phyloP scores from a whole-genome alignment of 345 rosid genomes.

The Eucalyptus pumila region DNA sequence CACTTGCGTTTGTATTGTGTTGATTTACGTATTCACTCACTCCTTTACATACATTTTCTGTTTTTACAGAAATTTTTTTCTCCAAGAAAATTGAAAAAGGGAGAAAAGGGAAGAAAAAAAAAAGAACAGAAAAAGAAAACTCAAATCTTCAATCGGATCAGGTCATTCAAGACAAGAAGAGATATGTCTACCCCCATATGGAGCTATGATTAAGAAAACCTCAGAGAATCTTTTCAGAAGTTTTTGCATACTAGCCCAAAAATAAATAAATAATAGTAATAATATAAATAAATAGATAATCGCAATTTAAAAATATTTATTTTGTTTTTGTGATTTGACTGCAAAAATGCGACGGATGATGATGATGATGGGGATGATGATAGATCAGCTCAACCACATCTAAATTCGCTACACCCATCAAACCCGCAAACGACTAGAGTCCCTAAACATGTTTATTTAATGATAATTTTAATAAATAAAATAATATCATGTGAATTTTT shows the following conservation, averaged over 20 bases:
- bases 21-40: not conserved
- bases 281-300: not conserved
- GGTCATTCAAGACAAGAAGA: not conserved
- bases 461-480: not conserved
- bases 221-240: slow-evolving; percentile 25
- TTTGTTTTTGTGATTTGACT: not conserved
- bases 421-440: not conserved
- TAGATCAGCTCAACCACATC: slow-evolving; percentile 47
- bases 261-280: not conserved
- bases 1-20: not conserved
- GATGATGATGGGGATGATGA: slow-evolving; percentile 2
- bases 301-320: not conserved
- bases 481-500: not conserved
- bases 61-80: not conserved
- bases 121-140: not conserved
- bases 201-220: slow-evolving; percentile 11
- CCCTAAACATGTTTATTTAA: not conserved
- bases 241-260: not conserved
- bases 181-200: not conserved
- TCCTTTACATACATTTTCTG: not conserved
- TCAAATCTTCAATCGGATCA: not conserved
- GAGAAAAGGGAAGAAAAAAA: not conserved
- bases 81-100: not conserved
- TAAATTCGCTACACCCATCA: slow-evolving; percentile 44
- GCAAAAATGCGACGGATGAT: not conserved